These are phyloP conservation scores for Beauveria brongniartii DNA, from an alignment of 2,329 filamentous ascomycete species.

Conservation along the genomic window DNA sequence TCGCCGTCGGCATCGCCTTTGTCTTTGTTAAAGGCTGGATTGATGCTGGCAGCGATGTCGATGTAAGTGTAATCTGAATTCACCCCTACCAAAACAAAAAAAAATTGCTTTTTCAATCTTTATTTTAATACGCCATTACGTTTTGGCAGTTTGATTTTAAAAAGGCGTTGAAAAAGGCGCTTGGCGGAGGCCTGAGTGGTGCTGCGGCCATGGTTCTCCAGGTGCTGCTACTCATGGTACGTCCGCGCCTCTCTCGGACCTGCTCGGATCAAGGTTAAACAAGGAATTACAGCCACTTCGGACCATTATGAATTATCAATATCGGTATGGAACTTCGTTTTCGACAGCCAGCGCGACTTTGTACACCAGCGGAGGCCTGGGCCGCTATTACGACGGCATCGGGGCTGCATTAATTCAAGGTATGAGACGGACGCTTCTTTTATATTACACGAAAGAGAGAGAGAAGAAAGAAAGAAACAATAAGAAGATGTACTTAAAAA, in stretches of 20 bases:
- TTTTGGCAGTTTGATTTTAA: conserved; percentile 33
- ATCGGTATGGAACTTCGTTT: conserved; percentile 37
- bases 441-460: too few species aligned
- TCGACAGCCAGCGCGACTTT: conserved; percentile 30
- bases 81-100: not conserved
- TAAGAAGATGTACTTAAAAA: not conserved
- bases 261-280: not conserved
- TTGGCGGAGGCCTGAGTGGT: conserved; percentile 38
- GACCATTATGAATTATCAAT: conserved; percentile 45
- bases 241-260: not conserved
- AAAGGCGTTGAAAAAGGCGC: conserved; percentile 34
- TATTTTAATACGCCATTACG: not conserved
- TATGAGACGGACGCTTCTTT: conserved; percentile 9
- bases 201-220: conserved; percentile 41
- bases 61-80: conserved; percentile 22
- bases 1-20: not conserved
- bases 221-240: conserved; percentile 39
- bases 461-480: not conserved
- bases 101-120: too few species aligned
- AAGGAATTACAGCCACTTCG: conserved; percentile 30
- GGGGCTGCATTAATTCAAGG: conserved; percentile 37
- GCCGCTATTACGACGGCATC: conserved; percentile 38
- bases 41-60: conserved; percentile 32
- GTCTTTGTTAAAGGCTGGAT: conserved; percentile 38
- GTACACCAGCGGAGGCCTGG: conserved; percentile 32